phyloP scores from a whole-genome alignment of 208 protist genomes.

The Acanthamoeba royreba region DNA sequence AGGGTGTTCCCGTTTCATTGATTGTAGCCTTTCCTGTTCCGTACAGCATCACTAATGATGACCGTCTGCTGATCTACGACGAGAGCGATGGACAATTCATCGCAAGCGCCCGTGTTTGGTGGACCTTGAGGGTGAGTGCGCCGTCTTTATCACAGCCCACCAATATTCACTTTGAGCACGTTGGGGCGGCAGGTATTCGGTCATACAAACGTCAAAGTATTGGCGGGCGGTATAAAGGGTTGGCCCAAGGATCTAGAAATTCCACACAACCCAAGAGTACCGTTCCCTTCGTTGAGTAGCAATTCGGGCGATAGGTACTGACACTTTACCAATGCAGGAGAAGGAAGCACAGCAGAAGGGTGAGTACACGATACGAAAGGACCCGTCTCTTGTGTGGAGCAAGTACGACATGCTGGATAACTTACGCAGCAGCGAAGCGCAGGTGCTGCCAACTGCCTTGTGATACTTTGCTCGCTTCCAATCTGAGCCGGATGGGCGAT shows the following conservation, averaged over 20 bases:
- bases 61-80: not conserved
- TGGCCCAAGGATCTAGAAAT: not conserved
- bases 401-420: slow-evolving; percentile 1
- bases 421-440: not conserved
- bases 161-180: not conserved
- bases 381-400: not conserved
- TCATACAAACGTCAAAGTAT: not conserved
- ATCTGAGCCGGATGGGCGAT: not conserved
- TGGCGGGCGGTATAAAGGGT: not conserved
- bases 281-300: not conserved
- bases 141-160: not conserved
- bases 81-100: slow-evolving; percentile 20
- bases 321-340: no score
- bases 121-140: not conserved
- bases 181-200: not conserved
- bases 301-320: no score
- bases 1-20: not conserved
- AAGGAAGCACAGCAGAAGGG: not conserved
- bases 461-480: not conserved
- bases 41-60: not conserved
- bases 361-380: not conserved
- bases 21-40: not conserved
- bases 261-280: not conserved
- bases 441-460: not conserved
- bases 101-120: not conserved